Conservation (phyloP, 140 eudicot species). For the Erigeron philadelphicus region DNA sequence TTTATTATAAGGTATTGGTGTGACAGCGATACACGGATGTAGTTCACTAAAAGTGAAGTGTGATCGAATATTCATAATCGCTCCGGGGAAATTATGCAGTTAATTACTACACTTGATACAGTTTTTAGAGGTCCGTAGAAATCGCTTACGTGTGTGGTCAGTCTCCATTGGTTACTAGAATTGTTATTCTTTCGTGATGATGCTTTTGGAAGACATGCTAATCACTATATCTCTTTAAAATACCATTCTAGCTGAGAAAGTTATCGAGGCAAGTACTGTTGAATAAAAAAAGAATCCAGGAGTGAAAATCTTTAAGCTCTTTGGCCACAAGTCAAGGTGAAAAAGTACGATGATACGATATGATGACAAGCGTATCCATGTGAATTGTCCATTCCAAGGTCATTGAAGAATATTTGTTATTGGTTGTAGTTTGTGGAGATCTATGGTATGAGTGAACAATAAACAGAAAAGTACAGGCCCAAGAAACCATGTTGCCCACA, state of each 20-base stretch:
- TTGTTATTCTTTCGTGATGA: not conserved
- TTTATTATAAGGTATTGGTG: not conserved
- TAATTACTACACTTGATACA: not conserved
- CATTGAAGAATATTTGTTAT: constrained; percentile 2
- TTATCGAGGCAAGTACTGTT: not conserved
- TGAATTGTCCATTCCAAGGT: not conserved
- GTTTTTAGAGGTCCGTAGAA: not conserved
- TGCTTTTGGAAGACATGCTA: constrained; percentile 13
- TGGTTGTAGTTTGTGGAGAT: not conserved
- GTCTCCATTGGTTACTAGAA: not conserved
- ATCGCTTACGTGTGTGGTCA: not conserved
- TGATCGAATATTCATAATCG: not conserved
- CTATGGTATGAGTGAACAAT: not conserved
- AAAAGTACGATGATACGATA: not conserved
- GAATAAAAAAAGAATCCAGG: not conserved
- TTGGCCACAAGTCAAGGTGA: too few species aligned
- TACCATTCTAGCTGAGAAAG: not conserved
- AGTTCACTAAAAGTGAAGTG: constrained; percentile 3
- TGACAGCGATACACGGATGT: not conserved
- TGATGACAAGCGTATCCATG: not conserved
- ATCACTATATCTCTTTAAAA: not conserved
- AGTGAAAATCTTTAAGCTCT: not conserved
- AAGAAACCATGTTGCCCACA: not conserved
- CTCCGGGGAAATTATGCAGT: not conserved
- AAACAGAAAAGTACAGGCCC: not conserved